Evolutionary conservation across 352 stramenopile genomes (phyloP), one percentile per base, ranked within the genome.

Genomic region (Aphanomyces cochlioides): DNA sequence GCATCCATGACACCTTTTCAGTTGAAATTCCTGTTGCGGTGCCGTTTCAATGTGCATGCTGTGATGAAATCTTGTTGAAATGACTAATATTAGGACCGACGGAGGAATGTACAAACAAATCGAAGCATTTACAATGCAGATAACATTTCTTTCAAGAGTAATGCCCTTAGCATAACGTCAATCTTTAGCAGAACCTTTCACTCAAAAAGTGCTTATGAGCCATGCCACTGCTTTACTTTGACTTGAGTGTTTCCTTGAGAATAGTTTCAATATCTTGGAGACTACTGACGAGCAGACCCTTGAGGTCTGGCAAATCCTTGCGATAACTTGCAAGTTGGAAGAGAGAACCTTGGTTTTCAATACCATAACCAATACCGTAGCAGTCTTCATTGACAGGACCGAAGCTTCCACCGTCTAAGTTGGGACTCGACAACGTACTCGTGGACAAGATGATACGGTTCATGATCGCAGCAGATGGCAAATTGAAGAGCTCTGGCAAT

Each of bases 381-480:
- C 88, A 95, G 48, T 96, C 85, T 15, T 90, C 78, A 69, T 92
- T 92, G 17, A 96, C 90, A 58, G 90, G 89, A 15, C 89, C 90
- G 68, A 97, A 97, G 75, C 89, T 96, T 40, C 89, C 89, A 47
- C 87, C 87, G 72, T 93, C 85, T 13, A 97, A 76, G 40, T 87
- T 85, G 7, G 83, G 85, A 56, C 84, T 96, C 45, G 83, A 90
- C 45, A 97, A 73, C 50, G 88, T 97, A 66, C 87, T 96, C 57
- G 90, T 96, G n/a, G 88, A 96, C 61, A 97, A 54, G 56, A 96
- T 95, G 67, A 96, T 96, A 65, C 91, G 85, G 78, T 79, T 88
- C 83, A 96, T 89, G 66, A 87, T 78, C 41, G 89, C 77, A 60
- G 92, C 84, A 19, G 85, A 82, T 17, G 84, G 87, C 34, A 94